Base-by-base conservation (phyloP, 2,329 filamentous ascomycete species). In the Colletotrichum gigasporum region DNA sequence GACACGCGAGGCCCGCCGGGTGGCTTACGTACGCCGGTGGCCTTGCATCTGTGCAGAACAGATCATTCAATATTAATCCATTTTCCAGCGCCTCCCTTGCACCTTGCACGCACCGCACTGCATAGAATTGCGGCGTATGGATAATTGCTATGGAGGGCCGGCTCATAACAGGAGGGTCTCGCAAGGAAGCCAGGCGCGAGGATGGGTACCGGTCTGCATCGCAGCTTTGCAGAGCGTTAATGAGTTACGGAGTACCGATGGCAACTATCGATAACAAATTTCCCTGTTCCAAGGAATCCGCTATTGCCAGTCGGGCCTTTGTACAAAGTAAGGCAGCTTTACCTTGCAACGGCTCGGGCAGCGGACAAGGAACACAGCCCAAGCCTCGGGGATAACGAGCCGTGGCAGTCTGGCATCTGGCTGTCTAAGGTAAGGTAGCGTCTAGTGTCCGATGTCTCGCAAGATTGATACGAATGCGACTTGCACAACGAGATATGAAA, bases 271-370 rank as follows among this genome's bases (percentile, higher is more conserved):
- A 47, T 53, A 39, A 42, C 34, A 30, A 60, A 51, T 63, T 45
- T 41, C 55, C 39, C 28, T 48, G 47, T 63, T 48, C 47, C 55
- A 60, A 53, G 55, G 55, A 52, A 53, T 32, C 26, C 37, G 35
- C 32, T 26, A 44, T 47, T 47, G 50, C 39, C 32, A 53, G 47
- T 42, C 55, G 61, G 55, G 47, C 55, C 61, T 48, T 53, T 63
- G 55, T 34, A n/a, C 39, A 34, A 41, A 56, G 41, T 45, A 54
- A 54, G 54, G 28, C 39, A 28, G 47, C 55, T 37, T 48, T 37
- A 53, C 51, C 51, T 56, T 47, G 53, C 53, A 51, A 20, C 47
- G 45, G 53, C 30, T 41, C 41, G 52, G 26, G 35, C 30, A 28
- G 24, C 18, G 11, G 45, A 59, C 60, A 51, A 59, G 54, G 60